Base-by-base conservation (phyloP, 2,329 filamentous ascomycete species). In the Incumbomyces delicatus region DNA sequence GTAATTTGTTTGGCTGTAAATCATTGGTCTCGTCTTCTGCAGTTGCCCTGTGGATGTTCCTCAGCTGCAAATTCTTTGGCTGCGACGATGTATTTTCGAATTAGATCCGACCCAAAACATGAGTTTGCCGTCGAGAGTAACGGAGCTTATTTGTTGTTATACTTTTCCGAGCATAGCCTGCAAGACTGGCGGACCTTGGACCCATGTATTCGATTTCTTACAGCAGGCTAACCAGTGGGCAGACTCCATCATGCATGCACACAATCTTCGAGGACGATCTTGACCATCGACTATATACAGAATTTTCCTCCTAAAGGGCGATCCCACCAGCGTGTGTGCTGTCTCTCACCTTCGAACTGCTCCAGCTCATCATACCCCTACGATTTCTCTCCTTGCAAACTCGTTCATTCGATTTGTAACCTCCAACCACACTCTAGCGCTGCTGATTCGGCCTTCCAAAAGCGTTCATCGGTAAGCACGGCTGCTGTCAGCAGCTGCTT, bases 21-120 rank as follows among this genome's bases (percentile, higher is more conserved):
- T 50, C 47, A 56, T 57, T 56, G 55, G 43, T 48, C 50, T 14
- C 45, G 27, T 10, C 41, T 41, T 51, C 53, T 55, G 53, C 53
- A 50, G 53, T 43, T 41, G 48, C 48, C 55, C 55, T 44, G 52
- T 33, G 42, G 51, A 53, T 49, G 41, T 45, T 43, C 44, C 42
- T 54, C 52, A 41, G 38, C 51, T 43, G 46, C 51, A 49, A 51
- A 47, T 41, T 52, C 51, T 55, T 47, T 55, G 53, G 53, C 51
- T 49, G 44, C 45, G 53, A 36, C 41, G 45, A 38, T 43, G 41
- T 46, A 47, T 36, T 53, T 50, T 47, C 51, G 47, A 52, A 54
- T 53, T 47, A 48, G 46, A 47, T 53, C 46, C 45, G 49, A 41
- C 33, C 47, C 35, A 30, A n/a, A 52, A 47, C 43, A 49, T 50